These are phyloP conservation scores for Debaryomyces maramus DNA, from an alignment of 805 yeast genomes.

Conservation along the genomic window DNA sequence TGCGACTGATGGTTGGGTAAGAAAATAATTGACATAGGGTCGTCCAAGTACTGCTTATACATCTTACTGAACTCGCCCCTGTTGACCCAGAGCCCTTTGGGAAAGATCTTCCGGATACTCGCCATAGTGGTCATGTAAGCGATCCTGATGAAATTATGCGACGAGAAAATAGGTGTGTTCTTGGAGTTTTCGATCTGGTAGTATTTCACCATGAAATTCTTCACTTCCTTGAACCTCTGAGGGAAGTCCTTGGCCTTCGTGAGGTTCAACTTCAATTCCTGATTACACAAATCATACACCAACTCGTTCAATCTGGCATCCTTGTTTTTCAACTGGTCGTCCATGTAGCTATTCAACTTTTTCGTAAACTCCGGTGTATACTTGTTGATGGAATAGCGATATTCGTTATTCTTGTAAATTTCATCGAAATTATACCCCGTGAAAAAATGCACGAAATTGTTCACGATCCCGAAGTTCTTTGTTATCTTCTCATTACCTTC, in stretches of 20 bases:
- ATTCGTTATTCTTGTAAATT: constrained; percentile 36
- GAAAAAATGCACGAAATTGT: constrained; percentile 32
- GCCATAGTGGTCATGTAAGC: constrained; percentile 40
- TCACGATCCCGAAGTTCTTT: constrained; percentile 25
- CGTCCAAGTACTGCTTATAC: constrained; percentile 29
- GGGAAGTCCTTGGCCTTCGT: constrained; percentile 34
- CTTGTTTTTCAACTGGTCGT: constrained; percentile 27
- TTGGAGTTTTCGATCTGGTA: constrained; percentile 35
- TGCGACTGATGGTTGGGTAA: constrained; percentile 66
- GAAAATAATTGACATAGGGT: constrained; percentile 48
- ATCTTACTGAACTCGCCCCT: constrained; percentile 28
- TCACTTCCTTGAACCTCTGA: constrained; percentile 34
- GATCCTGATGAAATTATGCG: constrained; percentile 26
- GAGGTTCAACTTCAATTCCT: constrained; percentile 38
- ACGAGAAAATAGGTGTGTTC: constrained; percentile 35
- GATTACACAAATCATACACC: constrained; percentile 33
- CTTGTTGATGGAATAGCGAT: constrained; percentile 34
- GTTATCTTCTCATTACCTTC: constrained; percentile 29
- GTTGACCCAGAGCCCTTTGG: constrained; percentile 43
- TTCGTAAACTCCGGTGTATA: constrained; percentile 25
- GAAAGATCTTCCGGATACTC: constrained; percentile 37
- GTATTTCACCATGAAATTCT: constrained; percentile 37
- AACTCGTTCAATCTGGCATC: constrained; percentile 38
- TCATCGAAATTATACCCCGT: constrained; percentile 27
- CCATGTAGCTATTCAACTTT: constrained; percentile 30